phyloP scores from a whole-genome alignment of 352 stramenopile species.

The Phytophthora fragariae region DNA sequence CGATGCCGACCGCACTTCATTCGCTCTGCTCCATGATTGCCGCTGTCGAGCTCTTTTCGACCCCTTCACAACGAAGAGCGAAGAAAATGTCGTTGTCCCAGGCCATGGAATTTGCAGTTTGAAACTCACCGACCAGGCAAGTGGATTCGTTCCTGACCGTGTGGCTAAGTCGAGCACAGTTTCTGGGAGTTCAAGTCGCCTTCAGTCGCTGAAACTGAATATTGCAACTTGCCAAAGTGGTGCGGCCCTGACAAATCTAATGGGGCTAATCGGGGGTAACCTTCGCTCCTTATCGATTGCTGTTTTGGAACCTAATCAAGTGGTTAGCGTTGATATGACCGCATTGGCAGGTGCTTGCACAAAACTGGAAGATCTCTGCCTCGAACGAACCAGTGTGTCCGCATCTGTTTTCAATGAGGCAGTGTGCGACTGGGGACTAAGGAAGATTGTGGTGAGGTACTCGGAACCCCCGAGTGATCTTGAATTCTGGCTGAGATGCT shows the following conservation, averaged over 20 bases:
- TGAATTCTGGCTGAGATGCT: background rate
- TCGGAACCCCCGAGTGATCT: background rate
- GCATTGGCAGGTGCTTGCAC: background rate
- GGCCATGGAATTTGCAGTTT: conserved; percentile 2
- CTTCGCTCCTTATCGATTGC: background rate
- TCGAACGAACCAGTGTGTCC: background rate
- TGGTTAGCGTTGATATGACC: background rate
- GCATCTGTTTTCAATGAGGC: background rate
- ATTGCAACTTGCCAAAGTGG: background rate
- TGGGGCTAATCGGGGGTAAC: background rate
- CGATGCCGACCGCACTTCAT: no score
- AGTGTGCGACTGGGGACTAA: background rate
- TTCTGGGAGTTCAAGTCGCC: background rate
- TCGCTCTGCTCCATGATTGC: no score
- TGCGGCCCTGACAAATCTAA: background rate
- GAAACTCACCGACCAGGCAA: background rate
- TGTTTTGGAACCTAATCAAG: background rate
- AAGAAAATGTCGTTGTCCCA: background rate
- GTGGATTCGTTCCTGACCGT: background rate
- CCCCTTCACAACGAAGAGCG: background rate
- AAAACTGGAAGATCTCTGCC: background rate
- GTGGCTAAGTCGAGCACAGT: no score
- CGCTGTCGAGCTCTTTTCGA: no score
- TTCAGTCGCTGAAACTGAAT: conserved; percentile 1
- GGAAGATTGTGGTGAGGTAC: background rate